These are phyloP conservation scores for Trichoderma cornu-damae DNA, from an alignment of 2,329 filamentous ascomycete species.

Conservation along the genomic window DNA sequence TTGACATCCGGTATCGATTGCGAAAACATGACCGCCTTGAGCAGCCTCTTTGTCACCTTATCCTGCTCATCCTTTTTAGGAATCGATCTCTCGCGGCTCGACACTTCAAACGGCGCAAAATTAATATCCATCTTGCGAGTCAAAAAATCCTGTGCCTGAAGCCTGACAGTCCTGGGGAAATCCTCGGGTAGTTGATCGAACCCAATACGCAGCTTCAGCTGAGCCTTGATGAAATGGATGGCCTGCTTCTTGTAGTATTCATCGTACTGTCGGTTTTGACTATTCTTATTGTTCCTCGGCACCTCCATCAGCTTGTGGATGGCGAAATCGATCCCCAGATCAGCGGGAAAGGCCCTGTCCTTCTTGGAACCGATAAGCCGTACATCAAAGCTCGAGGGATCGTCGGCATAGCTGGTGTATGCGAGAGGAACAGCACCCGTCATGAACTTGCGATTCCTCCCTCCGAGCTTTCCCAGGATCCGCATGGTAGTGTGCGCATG, in stretches of 20 bases:
- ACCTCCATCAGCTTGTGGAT: slow-evolving; percentile 81
- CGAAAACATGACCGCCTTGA: slow-evolving; percentile 85
- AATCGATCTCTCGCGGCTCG: slow-evolving; percentile 76
- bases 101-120: slow-evolving; percentile 64
- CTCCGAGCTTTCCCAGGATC: slow-evolving; percentile 93
- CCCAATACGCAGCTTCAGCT: slow-evolving; percentile 86
- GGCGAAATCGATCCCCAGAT: slow-evolving; percentile 81
- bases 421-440: slow-evolving; percentile 79
- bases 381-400: slow-evolving; percentile 80
- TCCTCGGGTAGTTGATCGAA: slow-evolving; percentile 86
- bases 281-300: slow-evolving; percentile 56
- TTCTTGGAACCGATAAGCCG: slow-evolving; percentile 84
- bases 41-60: slow-evolving; percentile 70
- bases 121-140: slow-evolving; percentile 67
- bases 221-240: slow-evolving; percentile 77
- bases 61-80: slow-evolving; percentile 85
- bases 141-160: slow-evolving; percentile 83
- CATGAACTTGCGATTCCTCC: slow-evolving; percentile 91
- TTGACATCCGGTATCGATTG: slow-evolving; percentile 77
- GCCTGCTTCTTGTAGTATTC: slow-evolving; percentile 90
- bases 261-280: slow-evolving; percentile 60
- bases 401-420: slow-evolving; percentile 82
- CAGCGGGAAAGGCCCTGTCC: slow-evolving; percentile 80
- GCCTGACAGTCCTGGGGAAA: slow-evolving; percentile 72
- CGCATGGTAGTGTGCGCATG: slow-evolving; percentile 97